These are phyloP conservation scores for Alternaria novae-zelandiae DNA, from an alignment of 2,329 filamentous ascomycete genomes.

Conservation along the genomic window DNA sequence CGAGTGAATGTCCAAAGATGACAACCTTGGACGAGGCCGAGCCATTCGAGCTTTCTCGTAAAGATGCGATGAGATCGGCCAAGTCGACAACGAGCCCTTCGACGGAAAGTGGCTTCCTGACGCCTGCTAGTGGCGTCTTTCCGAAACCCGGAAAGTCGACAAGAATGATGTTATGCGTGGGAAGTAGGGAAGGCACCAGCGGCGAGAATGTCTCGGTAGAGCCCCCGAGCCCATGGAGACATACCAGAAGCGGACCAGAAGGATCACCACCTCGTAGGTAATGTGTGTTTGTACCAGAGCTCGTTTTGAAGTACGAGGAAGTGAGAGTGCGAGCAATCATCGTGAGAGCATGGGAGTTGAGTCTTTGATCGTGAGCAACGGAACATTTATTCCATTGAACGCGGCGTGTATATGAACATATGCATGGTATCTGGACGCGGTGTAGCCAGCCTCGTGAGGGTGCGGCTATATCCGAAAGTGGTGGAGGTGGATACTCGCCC, in stretches of 20 bases:
- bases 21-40: background rate
- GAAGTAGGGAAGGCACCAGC: background rate
- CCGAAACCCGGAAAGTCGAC: background rate
- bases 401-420: background rate
- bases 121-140: background rate
- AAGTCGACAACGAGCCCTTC: background rate
- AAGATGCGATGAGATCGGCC: background rate
- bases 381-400: background rate
- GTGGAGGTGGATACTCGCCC: background rate
- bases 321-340: background rate
- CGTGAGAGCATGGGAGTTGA: accelerated
- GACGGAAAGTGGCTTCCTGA: background rate
- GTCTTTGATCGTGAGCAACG: background rate
- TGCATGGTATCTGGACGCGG: background rate
- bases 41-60: background rate
- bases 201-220: background rate
- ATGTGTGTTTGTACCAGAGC: background rate
- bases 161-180: background rate
- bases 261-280: background rate
- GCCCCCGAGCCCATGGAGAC: background rate
- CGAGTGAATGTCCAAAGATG: background rate
- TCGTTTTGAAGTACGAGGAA: background rate
- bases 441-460: background rate
- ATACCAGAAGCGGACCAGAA: background rate
- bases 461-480: background rate